Conservation (phyloP, 176 grass and related monocot genomes). For the Dendrocalamus sinicus region DNA sequence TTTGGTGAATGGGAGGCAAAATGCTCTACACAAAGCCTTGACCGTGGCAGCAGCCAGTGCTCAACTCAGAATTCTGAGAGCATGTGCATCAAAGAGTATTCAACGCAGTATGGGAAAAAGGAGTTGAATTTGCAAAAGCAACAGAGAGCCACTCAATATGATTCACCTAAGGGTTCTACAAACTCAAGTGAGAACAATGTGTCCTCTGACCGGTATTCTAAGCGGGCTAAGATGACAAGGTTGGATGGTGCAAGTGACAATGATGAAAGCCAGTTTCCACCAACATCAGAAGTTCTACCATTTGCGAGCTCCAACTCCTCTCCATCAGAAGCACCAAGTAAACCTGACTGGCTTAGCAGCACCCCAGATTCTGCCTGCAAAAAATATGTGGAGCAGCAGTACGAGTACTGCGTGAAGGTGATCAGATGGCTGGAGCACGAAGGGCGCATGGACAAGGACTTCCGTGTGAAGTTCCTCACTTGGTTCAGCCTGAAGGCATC, state of each 20-base stretch:
- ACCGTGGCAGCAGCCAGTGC: slow-evolving; percentile 55
- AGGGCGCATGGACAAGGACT: slow-evolving; percentile 76
- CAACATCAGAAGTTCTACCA: slow-evolving; percentile 54
- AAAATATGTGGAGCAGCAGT: slow-evolving; percentile 69
- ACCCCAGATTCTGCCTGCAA: slow-evolving; percentile 62
- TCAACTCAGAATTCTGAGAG: slow-evolving; percentile 67
- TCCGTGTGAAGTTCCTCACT: slow-evolving; percentile 86
- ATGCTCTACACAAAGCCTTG: slow-evolving; percentile 65
- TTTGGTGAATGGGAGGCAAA: slow-evolving; percentile 62
- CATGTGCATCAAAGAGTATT: slow-evolving; percentile 49
- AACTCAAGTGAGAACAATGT: slow-evolving; percentile 80
- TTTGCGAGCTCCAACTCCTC: slow-evolving; percentile 61
- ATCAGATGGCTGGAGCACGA: slow-evolving; percentile 85
- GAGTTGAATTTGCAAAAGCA: slow-evolving; percentile 49
- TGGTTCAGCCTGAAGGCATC: slow-evolving; percentile 99
- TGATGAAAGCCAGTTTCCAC: slow-evolving; percentile 58
- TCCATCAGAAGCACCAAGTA: slow-evolving; percentile 56
- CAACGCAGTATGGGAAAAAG: slow-evolving; percentile 44
- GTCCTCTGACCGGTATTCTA: slow-evolving; percentile 48
- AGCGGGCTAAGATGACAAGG: slow-evolving; percentile 56
- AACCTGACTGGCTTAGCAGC: slow-evolving; percentile 59
- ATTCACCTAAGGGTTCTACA: slow-evolving; percentile 81
- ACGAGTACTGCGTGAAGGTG: slow-evolving; percentile 92
- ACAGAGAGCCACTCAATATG: slow-evolving; percentile 55
- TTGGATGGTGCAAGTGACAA: slow-evolving; percentile 58